These are phyloP conservation scores for Lithocarpus polystachyus DNA, from an alignment of 306 rosid genomes.

Conservation along the genomic window DNA sequence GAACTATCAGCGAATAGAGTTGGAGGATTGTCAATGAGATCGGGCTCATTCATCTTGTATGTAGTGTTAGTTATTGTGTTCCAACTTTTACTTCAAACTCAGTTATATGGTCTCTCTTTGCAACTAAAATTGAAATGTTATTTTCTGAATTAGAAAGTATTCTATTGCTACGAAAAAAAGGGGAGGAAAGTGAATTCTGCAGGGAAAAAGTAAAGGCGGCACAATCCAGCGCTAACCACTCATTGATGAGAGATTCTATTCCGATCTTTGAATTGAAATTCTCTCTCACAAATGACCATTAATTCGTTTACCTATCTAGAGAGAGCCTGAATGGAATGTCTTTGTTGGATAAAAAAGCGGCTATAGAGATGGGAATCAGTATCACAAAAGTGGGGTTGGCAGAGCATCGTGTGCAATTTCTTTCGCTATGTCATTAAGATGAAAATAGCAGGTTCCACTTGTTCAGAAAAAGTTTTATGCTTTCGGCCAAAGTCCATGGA, in stretches of 20 bases:
- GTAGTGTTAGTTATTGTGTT: not conserved
- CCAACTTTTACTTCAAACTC: not conserved
- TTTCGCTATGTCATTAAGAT: not conserved
- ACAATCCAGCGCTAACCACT: not conserved
- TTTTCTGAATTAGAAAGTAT: not conserved
- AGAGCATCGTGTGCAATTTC: constrained; percentile 22
- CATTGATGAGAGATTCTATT: constrained; percentile 26
- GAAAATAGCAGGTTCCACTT: constrained; percentile 21
- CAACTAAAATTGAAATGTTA: not conserved
- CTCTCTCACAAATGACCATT: not conserved
- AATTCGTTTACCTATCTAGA: not conserved
- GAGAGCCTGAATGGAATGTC: constrained; percentile 1
- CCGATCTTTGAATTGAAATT: not conserved
- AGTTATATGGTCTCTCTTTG: not conserved
- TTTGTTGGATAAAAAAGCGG: constrained; percentile 8
- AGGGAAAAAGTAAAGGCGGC: not conserved
- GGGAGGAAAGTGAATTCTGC: not conserved
- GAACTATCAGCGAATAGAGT: too few relatives aligned
- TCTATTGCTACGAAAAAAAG: too few relatives aligned
- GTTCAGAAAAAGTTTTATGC: constrained; percentile 9
- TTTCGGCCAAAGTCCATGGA: not conserved
- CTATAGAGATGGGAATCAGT: constrained; percentile 1
- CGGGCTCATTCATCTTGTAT: not conserved
- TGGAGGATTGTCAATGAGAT: not conserved
- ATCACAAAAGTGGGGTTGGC: not conserved